A percentile compares a stretch with the other conserved stretches of the same genome.
phyloP scores from a whole-genome alignment of 331 rosid species.

The Saraca asoca region DNA sequence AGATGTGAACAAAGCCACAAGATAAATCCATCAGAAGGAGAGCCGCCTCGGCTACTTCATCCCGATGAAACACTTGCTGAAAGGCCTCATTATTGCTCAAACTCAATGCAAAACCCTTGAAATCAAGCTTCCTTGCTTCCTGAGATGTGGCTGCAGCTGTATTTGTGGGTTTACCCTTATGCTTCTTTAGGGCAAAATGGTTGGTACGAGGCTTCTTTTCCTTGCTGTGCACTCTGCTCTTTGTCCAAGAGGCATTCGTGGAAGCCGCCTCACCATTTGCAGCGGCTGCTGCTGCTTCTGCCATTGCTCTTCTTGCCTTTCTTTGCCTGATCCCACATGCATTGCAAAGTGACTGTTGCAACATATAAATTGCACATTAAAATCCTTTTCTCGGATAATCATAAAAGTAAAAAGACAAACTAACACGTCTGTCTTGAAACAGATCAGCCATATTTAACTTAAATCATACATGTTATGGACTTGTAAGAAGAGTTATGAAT shows the following conservation, averaged over 20 bases:
- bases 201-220: conserved; percentile 49
- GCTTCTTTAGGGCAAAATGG: conserved; percentile 42
- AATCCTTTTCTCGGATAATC: too few species aligned
- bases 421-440: too few species aligned
- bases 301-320: conserved; percentile 72
- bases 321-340: conserved; percentile 85
- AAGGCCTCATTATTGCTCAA: conserved; percentile 37
- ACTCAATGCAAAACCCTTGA: conserved; percentile 39
- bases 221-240: conserved; percentile 45
- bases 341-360: conserved; percentile 72
- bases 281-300: conserved; percentile 51
- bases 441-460: too few species aligned
- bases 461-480: too few species aligned
- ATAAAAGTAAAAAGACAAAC: too few species aligned
- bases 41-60: conserved; percentile 69
- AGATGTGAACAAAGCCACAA: conserved; percentile 51
- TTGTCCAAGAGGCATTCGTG: not conserved
- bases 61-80: conserved; percentile 50
- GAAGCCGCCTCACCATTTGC: too few species aligned
- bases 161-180: conserved; percentile 39
- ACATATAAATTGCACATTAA: too few species aligned
- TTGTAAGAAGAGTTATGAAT: too few species aligned
- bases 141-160: conserved; percentile 21
- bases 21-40: conserved; percentile 73
- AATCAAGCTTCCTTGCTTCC: conserved; percentile 40